Conservation (phyloP, 257 asterid species). For the Solanum tacnaense region DNA sequence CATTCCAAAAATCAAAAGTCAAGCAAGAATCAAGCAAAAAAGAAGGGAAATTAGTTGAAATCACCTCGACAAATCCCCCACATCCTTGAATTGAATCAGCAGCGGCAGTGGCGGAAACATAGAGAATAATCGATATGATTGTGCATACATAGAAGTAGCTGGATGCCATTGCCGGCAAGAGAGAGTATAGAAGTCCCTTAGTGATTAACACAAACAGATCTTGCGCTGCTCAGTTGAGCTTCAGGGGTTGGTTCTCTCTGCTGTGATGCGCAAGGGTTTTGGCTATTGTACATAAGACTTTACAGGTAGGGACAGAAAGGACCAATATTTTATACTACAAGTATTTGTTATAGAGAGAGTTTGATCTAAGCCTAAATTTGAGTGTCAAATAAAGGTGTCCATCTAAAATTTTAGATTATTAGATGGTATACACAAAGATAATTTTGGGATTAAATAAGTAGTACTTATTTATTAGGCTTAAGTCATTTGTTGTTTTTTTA, state of each 20-base stretch:
- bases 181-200: neutral
- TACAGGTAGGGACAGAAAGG: neutral
- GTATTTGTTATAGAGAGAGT: no score
- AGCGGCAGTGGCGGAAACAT: conserved; percentile 6
- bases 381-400: neutral
- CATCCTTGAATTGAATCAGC: conserved; percentile 90
- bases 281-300: neutral
- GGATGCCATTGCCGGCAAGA: neutral
- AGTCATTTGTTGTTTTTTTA: neutral
- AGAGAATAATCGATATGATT: neutral
- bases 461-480: neutral
- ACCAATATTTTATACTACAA: neutral
- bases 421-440: neutral
- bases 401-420: neutral
- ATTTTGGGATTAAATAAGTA: neutral
- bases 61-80: conserved; percentile 95
- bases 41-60: neutral
- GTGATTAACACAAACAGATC: neutral
- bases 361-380: neutral
- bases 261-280: neutral
- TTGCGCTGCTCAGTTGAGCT: neutral
- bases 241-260: neutral
- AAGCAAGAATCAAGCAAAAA: neutral
- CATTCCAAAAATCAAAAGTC: neutral
- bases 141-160: neutral